phyloP scores from a whole-genome alignment of 495 filamentous ascomycete genomes.

The Neurospora discreta region DNA sequence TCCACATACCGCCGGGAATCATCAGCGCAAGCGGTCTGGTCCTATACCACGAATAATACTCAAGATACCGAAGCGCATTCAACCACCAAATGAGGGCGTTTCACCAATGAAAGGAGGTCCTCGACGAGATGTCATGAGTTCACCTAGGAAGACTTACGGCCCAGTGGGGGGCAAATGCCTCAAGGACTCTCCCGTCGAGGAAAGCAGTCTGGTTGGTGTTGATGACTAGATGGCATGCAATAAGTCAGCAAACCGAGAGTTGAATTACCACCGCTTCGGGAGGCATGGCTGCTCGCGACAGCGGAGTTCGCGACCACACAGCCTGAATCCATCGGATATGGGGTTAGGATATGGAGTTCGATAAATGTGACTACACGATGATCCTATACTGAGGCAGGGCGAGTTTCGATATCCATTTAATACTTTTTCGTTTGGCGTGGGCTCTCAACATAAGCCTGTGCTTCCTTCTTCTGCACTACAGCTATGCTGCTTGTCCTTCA shows the following conservation, averaged over 20 bases:
- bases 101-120: neutral
- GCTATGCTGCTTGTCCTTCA: neutral
- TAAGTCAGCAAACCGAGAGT: neutral
- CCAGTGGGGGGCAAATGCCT: neutral
- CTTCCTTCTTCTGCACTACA: neutral
- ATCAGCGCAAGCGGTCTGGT: neutral
- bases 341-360: neutral
- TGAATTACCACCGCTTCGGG: neutral
- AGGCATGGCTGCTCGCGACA: neutral
- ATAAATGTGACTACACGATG: neutral
- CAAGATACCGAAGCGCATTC: neutral
- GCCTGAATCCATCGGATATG: neutral
- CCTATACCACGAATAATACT: neutral
- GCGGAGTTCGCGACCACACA: neutral
- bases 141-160: neutral
- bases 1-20: neutral
- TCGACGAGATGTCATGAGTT: neutral
- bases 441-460: neutral
- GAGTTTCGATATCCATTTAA: neutral
- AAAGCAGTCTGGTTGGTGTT: neutral
- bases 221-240: neutral
- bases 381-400: neutral
- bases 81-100: neutral
- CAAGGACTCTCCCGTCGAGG: neutral
- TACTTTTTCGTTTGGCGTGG: neutral